Percentiles rank a stretch among this genome's conserved stretches.
phyloP scores from a whole-genome alignment of 495 filamentous ascomycete genomes.

The Podospora pseudoanserina region DNA sequence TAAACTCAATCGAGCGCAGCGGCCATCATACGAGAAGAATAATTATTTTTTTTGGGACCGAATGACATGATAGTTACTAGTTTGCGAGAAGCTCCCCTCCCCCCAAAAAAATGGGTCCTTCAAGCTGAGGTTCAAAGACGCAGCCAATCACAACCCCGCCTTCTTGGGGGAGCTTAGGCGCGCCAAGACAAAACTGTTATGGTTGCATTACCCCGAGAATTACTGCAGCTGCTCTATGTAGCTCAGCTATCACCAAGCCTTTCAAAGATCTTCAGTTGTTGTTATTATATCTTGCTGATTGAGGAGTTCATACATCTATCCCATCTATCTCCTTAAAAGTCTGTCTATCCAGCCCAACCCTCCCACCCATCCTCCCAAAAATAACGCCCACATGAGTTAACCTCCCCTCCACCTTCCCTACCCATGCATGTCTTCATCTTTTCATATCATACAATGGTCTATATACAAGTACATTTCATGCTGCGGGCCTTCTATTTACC shows the following conservation, averaged over 20 bases:
- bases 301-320: conserved; percentile 18
- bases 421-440: not conserved
- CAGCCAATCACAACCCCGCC: not conserved
- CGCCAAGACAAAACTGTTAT: not conserved
- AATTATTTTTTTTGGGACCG: not conserved
- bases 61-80: not conserved
- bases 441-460: conserved; percentile 22
- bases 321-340: conserved; percentile 14
- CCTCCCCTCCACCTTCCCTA: conserved; percentile 6
- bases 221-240: not conserved
- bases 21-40: not conserved
- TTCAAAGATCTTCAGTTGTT: not conserved
- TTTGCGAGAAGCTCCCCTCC: not conserved
- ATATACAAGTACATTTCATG: conserved; percentile 24
- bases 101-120: not conserved
- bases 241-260: not conserved
- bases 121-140: not conserved
- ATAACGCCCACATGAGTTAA: conserved; percentile 21
- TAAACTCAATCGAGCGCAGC: conserved; percentile 5
- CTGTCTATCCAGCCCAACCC: conserved; percentile 27
- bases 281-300: not conserved
- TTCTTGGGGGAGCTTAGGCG: not conserved
- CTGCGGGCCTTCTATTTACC: conserved; percentile 11
- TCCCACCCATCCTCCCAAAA: not conserved
- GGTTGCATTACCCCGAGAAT: not conserved